These are phyloP conservation scores for Psilocybe mexicana DNA, from an alignment of 1,284 basidiomycete species.

Conservation along the genomic window DNA sequence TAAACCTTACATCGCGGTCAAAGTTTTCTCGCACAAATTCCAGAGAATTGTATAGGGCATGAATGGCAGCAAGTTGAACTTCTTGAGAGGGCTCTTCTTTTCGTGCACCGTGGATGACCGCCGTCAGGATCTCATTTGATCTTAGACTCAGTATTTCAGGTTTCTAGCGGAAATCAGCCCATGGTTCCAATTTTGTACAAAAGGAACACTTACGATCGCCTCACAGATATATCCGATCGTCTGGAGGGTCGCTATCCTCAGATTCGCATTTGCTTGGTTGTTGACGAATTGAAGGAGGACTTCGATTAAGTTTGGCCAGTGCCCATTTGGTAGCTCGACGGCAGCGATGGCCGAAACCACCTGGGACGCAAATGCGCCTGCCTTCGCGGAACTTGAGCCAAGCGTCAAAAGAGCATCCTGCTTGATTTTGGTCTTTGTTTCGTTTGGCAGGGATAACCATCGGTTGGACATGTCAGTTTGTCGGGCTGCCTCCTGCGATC, in stretches of 20 bases:
- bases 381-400: conserved; percentile 70
- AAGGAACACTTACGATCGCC: conserved; percentile 76
- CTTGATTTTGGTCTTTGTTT: conserved; percentile 84
- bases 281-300: conserved; percentile 87
- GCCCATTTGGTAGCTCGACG: conserved; percentile 85
- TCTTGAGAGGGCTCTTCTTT: conserved; percentile 95
- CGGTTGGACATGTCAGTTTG: conserved; percentile 76
- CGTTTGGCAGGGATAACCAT: conserved; percentile 79
- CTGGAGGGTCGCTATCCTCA: conserved; percentile 90
- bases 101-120: conserved; percentile 96
- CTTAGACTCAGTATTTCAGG: conserved; percentile 87
- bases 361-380: conserved; percentile 89
- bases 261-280: conserved; percentile 70
- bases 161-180: conserved; percentile 55
- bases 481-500: conserved; percentile 70
- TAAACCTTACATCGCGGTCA: conserved; percentile 80
- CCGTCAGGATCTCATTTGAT: conserved; percentile 97
- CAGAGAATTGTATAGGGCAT: conserved; percentile 93
- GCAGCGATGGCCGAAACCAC: conserved; percentile 93
- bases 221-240: conserved; percentile 98
- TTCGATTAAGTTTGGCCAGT: conserved; percentile 92
- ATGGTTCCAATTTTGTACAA: conserved; percentile 4
- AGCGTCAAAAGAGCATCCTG: conserved; percentile 85
- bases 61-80: conserved; percentile 94
- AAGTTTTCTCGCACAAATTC: conserved; percentile 99